phyloP scores from a whole-genome alignment of 371 early-diverging fungal species.

The Blakeslea trispora region DNA sequence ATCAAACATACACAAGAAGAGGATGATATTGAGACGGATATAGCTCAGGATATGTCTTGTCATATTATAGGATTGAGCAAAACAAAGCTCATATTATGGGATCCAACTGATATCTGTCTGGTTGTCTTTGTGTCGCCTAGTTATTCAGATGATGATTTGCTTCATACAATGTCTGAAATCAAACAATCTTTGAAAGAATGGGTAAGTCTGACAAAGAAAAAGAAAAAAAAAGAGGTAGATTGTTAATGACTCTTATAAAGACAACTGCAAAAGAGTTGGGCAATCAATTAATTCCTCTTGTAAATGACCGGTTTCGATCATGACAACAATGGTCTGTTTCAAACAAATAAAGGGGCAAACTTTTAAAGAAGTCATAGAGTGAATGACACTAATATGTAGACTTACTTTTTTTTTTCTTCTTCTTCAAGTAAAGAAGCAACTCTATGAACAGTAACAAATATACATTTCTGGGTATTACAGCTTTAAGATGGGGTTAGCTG shows the following conservation, averaged over 20 bases:
- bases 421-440: too few relatives aligned
- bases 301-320: conserved; percentile 22
- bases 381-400: too few relatives aligned
- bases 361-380: too few relatives aligned
- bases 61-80: conserved; percentile 21
- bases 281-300: conserved; percentile 15
- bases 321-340: too few relatives aligned
- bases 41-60: too few relatives aligned
- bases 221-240: neutral
- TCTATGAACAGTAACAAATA: too few relatives aligned
- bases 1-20: neutral
- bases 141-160: conserved; percentile 12
- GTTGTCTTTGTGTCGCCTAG: conserved; percentile 19
- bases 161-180: conserved; percentile 12
- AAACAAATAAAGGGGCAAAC: too few relatives aligned
- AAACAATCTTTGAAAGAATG: conserved; percentile 10
- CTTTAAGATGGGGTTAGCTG: too few relatives aligned
- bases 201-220: neutral
- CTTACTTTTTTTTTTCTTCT: too few relatives aligned
- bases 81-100: conserved; percentile 23
- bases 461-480: too few relatives aligned
- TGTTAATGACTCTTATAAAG: neutral
- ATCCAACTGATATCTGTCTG: conserved; percentile 14
- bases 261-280: conserved; percentile 19
- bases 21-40: conserved; percentile 3